Conservation (phyloP, 345 rosid genomes). For the Hevea brasiliensis region DNA sequence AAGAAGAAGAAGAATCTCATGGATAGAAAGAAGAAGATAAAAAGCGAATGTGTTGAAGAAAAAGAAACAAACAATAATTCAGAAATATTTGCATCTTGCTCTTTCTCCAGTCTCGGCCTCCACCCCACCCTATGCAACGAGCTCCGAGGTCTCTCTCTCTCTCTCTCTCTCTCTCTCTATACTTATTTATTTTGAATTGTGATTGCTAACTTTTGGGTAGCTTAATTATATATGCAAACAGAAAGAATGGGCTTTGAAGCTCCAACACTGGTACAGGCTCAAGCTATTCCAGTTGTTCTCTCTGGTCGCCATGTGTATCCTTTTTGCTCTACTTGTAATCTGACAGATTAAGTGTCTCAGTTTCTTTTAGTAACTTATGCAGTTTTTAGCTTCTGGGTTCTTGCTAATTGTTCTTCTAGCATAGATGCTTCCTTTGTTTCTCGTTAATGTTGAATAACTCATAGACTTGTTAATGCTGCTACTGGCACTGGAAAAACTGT, state of each 20-base stretch:
- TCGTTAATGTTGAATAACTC: slow-evolving; percentile 20
- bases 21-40: slow-evolving; percentile 7
- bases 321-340: slow-evolving; percentile 7
- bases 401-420: too few relatives aligned
- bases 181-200: background rate
- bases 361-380: background rate
- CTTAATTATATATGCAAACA: slow-evolving; percentile 23
- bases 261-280: slow-evolving; percentile 87
- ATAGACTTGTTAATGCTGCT: slow-evolving; percentile 91
- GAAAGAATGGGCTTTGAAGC: slow-evolving; percentile 84
- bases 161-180: background rate
- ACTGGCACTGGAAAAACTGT: slow-evolving; percentile 96
- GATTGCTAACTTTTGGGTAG: background rate
- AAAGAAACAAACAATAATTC: slow-evolving; percentile 12
- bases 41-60: slow-evolving; percentile 11
- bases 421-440: background rate
- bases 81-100: slow-evolving; percentile 56
- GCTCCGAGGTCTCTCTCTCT: slow-evolving; percentile 46
- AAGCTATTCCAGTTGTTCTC: slow-evolving; percentile 88
- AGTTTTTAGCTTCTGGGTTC: background rate
- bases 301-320: slow-evolving; percentile 93
- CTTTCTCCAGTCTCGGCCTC: slow-evolving; percentile 72
- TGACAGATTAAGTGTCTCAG: background rate
- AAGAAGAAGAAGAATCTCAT: background rate
- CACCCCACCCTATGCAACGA: slow-evolving; percentile 54